Evolutionary conservation across 805 yeast species (phyloP), one percentile per base, ranked within the genome.

Genomic region (Metschnikowia chrysomelidarum): DNA sequence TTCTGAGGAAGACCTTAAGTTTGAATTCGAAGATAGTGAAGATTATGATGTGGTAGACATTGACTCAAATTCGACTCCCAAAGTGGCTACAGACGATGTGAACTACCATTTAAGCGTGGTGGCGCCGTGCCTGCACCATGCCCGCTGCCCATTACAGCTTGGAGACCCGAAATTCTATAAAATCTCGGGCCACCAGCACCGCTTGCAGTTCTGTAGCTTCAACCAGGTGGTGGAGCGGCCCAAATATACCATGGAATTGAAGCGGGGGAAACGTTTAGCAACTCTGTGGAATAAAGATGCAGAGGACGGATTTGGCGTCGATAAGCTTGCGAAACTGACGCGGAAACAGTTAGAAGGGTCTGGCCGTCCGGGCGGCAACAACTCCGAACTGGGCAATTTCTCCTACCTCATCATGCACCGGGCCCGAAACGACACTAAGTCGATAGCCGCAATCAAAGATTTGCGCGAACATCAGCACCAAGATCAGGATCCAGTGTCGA

Each of bases 51-150:
- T 61, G 4, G 32, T 58, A 7, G 54, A 54, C 2, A 48, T 47
- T 17, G 50, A 49, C 9, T 4, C 5, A 7, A 24, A 24, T 12
- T 11, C 26, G 13, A 26, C 13, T 7, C 20, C 29, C 19, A n/a
- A n/a, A n/a, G n/a, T n/a, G n/a, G 24, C 37, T 3, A 12, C 46
- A 4, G 59, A 56, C 22, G 50, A 58, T 22, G 62, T 61, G 27
- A 59, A 73, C 53, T 70, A 73, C 52, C 80, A 82, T 45, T 51
- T 88, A 32, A 73, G 74, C 25, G 70, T 91, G 7, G 54, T 91
- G 13, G 96, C 96, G 0, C 98, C 98, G 3, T 93, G 97, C 54
- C 61, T 91, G 1, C 97, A 93, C 56, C 96, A 87, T 50, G 76
- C 80, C 9, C 73, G 68, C 46, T 89, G 97, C 52, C 97, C 98